phyloP scores from a whole-genome alignment of 164 flowering plant genomes.

The Piper betle region DNA sequence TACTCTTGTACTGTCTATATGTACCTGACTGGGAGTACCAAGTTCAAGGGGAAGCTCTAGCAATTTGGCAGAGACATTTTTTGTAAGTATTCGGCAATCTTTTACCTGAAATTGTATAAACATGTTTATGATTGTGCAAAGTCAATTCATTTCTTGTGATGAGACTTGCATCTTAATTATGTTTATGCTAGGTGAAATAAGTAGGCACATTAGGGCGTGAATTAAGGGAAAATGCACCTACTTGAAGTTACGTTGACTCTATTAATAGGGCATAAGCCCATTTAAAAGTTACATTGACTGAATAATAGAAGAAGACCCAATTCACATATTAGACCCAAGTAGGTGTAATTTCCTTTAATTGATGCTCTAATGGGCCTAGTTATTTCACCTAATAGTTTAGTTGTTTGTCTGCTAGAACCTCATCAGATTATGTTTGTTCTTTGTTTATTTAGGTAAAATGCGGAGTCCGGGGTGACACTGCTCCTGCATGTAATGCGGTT shows the following conservation, averaged over 20 bases:
- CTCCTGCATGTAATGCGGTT: constrained; percentile 77
- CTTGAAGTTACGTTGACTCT: too few relatives aligned
- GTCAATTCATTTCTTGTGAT: background rate
- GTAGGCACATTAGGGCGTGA: too few relatives aligned
- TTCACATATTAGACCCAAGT: too few relatives aligned
- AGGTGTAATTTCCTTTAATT: too few relatives aligned
- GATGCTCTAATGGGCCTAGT: too few relatives aligned
- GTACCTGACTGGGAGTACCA: constrained; percentile 76
- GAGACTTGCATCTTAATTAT: background rate
- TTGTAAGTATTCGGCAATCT: constrained; percentile 14
- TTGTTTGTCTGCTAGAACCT: background rate
- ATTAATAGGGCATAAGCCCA: too few relatives aligned
- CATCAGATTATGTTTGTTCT: background rate
- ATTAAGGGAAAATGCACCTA: too few relatives aligned
- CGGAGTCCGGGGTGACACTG: constrained; percentile 64
- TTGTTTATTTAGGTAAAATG: constrained; percentile 47
- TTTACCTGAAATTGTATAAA: background rate
- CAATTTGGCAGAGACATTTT: constrained; percentile 12
- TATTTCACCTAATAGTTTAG: too few relatives aligned
- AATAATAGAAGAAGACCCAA: too few relatives aligned
- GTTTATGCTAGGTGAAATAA: too few relatives aligned
- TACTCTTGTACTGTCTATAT: constrained; percentile 47
- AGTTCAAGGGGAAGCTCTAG: constrained; percentile 21
- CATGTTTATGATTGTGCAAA: background rate
- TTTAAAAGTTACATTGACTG: too few relatives aligned